Evolutionary conservation across 495 filamentous ascomycete genomes (phyloP).

Genomic region (Chaetomium fimeti): DNA sequence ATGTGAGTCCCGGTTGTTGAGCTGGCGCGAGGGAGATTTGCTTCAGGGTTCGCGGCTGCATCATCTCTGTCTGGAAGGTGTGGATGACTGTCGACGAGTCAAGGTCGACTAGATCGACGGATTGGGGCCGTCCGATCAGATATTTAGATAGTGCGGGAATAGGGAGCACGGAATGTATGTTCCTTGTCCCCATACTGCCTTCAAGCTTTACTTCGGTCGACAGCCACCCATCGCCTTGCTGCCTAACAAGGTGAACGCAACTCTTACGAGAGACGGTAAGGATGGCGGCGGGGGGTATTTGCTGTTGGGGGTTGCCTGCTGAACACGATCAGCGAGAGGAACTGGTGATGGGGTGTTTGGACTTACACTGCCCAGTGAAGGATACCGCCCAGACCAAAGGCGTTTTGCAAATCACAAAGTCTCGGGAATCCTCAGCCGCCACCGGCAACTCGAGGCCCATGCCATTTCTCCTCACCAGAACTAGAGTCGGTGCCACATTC

Average conservation of each 20-base stretch:
- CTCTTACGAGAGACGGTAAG: slow-evolving; percentile 45
- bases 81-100: slow-evolving; percentile 51
- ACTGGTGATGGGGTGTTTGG: background rate
- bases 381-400: slow-evolving; percentile 45
- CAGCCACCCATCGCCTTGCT: slow-evolving; percentile 39
- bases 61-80: slow-evolving; percentile 55
- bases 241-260: slow-evolving; percentile 48
- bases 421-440: slow-evolving; percentile 33
- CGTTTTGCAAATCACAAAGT: slow-evolving; percentile 46
- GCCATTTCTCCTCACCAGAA: slow-evolving; percentile 60
- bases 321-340: slow-evolving; percentile 2
- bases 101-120: slow-evolving; percentile 56
- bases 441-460: slow-evolving; percentile 52
- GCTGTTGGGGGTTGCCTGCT: slow-evolving; percentile 18
- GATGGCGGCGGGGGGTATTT: slow-evolving; percentile 29
- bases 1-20: slow-evolving; percentile 48
- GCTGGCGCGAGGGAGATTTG: slow-evolving; percentile 50
- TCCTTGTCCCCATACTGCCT: slow-evolving; percentile 29
- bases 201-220: slow-evolving; percentile 41
- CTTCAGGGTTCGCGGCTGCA: slow-evolving; percentile 53
- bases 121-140: slow-evolving; percentile 47
- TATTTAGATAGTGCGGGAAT: slow-evolving; percentile 47
- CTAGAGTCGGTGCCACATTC: slow-evolving; percentile 42
- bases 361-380: slow-evolving; percentile 45
- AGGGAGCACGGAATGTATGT: slow-evolving; percentile 41